Evolutionary conservation across 352 stramenopile species (phyloP), one percentile per base, ranked within the genome.

Genomic region (Phytophthora pini): DNA sequence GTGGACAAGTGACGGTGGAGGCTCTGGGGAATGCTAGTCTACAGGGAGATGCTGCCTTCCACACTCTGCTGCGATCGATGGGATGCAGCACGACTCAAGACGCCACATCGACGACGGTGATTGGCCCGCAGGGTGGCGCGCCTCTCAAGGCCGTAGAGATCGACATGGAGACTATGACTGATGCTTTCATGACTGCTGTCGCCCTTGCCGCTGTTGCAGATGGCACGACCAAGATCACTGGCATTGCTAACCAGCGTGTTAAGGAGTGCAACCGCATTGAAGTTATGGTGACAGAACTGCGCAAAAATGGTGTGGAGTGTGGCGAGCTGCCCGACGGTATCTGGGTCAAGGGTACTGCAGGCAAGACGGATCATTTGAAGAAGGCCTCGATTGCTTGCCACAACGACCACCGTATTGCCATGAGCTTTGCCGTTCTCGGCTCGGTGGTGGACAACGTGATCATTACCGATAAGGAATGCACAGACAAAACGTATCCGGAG

Each of bases 221-320:
- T 29, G 97, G 97, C 56, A 97, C 92, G 17, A 99, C 96, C 7
- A 97, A 92, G 6, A 99, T 99, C 83, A 93, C 94, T 36, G 98
- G 98, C 65, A 98, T 99, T 43, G 97, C 97, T n/a, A 99, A 98
- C 65, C 98, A 98, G 92, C 89, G 97, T 43, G 89, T 99, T 20
- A 99, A 99, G 80, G 97, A 99, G 76, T 99, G 96, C 56, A 98
- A 99, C 68, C 90, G 97, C 45, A 99, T 99, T 76, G 98, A 98
- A 54, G 97, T 97, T 7, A 99, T 99, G 85, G 92, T 99, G 24
- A 97, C 90, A 7, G 96, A 98, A 73, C 88, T 98, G 68, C 96
- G 84, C 15, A 98, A 99, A 64, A 78, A 99, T 43, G 97, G 97
- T 36, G 90, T 97, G 36, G 79, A 87, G 49, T 88, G 80, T 24